Conservation (phyloP, 2,329 filamentous ascomycete genomes). For the Aspergillus fischeri region DNA sequence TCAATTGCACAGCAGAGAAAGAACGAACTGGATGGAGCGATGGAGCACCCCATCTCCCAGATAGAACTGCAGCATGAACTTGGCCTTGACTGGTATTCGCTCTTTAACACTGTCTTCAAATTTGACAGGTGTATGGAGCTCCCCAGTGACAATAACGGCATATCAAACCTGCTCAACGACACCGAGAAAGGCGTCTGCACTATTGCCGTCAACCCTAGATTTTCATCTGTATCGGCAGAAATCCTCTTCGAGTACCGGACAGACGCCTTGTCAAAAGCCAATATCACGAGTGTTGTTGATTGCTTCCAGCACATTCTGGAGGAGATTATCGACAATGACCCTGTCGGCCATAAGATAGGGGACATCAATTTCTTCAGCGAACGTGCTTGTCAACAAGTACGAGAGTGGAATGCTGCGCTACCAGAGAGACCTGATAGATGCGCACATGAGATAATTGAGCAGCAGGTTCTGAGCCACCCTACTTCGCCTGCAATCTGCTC, state of each 20-base stretch:
- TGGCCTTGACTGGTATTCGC: constrained; percentile 16
- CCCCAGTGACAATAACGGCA: neutral
- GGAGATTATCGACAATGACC: constrained; percentile 20
- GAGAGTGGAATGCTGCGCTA: constrained; percentile 30
- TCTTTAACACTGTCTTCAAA: constrained; percentile 32
- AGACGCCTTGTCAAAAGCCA: constrained; percentile 43
- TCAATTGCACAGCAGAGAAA: constrained; percentile 21
- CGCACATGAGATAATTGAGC: constrained; percentile 35
- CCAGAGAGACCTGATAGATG: constrained; percentile 30
- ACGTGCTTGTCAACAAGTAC: constrained; percentile 27
- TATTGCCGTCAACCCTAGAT: constrained; percentile 26
- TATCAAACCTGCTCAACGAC: neutral
- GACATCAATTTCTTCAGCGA: constrained; percentile 29
- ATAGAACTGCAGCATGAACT: constrained; percentile 24
- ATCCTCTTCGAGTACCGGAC: constrained; percentile 51
- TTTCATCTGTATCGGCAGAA: constrained; percentile 37
- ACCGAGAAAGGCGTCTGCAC: constrained; percentile 14
- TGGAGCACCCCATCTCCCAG: constrained; percentile 19
- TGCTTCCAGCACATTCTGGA: constrained; percentile 31
- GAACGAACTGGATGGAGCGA: constrained; percentile 14
- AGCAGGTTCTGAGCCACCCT: constrained; percentile 22
- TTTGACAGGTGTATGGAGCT: constrained; percentile 14
- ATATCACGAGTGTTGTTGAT: constrained; percentile 29
- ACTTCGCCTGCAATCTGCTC: constrained; percentile 29
- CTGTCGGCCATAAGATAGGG: constrained; percentile 15